Base-by-base conservation (phyloP, 305 asterid species). In the Stenogyne calaminthoides region DNA sequence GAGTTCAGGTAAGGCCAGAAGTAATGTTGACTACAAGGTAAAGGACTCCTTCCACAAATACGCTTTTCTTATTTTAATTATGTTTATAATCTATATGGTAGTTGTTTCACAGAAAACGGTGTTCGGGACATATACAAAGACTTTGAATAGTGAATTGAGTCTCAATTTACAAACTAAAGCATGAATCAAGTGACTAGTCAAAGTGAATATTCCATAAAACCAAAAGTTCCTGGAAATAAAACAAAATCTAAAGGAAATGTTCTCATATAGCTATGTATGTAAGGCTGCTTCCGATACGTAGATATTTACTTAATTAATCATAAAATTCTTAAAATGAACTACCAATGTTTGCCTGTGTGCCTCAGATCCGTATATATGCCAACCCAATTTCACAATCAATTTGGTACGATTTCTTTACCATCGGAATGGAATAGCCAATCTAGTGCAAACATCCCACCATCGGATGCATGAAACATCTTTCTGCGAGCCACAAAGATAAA, bases 401-500 rank as follows among this genome's bases (percentile, higher is more conserved):
- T 59, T 14, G 44, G 32, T 47, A 37, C 27, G 49, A 72, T 70
- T 64, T 58, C 56, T 64, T 77, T 88, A 90, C 94, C 96, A 85
- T 90, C 96, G 60, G 84, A 81, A 71, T 81, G 86, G 80, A 84
- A 67, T 72, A 90, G 86, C 96, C 96, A 90, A 77, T 90, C 96
- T 81, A 88, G 80, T 78, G 96, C 94, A 71, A 90, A 81, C 58
- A 79, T 84, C 75, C 96, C 96, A 55, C 92, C 96, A 72, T 88
- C 96, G 36, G 88, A 80, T 74, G 91, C 86, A 77, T 82, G 86
- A 84, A 80, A 90, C 88, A 90, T 79, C 84, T 90, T 85, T 73
- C 96, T 88, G 91, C 62, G 74, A 83, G 62, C 55, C 76, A 83
- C 18, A 68, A 34, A 73, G 34, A 79, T 3, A 66, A 54, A 78